Evolutionary conservation across 2,329 filamentous ascomycete genomes (phyloP).

Genomic region (Amauroascus verrucosus): DNA sequence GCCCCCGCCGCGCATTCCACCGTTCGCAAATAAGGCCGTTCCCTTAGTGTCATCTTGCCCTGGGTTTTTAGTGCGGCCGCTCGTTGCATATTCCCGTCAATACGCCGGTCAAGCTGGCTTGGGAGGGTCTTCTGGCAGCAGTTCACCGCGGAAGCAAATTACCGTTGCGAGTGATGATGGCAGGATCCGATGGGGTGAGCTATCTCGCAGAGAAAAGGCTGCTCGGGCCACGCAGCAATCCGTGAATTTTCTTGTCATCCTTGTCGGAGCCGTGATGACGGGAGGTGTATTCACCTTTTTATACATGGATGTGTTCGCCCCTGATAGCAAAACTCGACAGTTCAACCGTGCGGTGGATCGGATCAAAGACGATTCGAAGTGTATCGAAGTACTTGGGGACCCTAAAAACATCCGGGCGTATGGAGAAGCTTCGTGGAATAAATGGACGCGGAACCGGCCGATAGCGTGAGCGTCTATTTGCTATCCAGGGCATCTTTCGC

Average conservation of each 20-base stretch:
- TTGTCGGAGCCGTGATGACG: conserved; percentile 68
- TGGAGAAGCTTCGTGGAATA: conserved; percentile 70
- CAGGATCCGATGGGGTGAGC: conserved; percentile 65
- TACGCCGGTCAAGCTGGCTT: conserved; percentile 52
- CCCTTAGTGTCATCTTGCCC: neutral
- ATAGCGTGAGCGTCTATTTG: conserved; percentile 37
- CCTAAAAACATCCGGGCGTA: conserved; percentile 65
- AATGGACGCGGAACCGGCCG: conserved; percentile 60
- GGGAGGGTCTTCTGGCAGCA: conserved; percentile 27
- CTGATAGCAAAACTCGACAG: conserved; percentile 73
- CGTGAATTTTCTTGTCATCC: conserved; percentile 72
- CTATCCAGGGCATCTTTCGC: neutral
- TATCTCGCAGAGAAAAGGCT: conserved; percentile 67
- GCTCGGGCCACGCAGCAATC: conserved; percentile 80
- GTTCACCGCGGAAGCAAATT: conserved; percentile 55
- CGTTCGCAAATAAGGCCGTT: neutral
- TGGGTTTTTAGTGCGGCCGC: neutral
- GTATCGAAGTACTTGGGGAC: conserved; percentile 64
- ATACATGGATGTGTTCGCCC: conserved; percentile 71
- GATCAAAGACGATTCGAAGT: conserved; percentile 62
- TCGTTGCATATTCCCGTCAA: conserved; percentile 33
- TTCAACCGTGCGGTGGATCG: conserved; percentile 80
- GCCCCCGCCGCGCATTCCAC: neutral
- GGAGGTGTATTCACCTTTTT: conserved; percentile 68
- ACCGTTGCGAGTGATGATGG: conserved; percentile 83